These are phyloP conservation scores for Thermoascus crustaceus DNA, from an alignment of 2,329 filamentous ascomycete genomes.

Conservation along the genomic window DNA sequence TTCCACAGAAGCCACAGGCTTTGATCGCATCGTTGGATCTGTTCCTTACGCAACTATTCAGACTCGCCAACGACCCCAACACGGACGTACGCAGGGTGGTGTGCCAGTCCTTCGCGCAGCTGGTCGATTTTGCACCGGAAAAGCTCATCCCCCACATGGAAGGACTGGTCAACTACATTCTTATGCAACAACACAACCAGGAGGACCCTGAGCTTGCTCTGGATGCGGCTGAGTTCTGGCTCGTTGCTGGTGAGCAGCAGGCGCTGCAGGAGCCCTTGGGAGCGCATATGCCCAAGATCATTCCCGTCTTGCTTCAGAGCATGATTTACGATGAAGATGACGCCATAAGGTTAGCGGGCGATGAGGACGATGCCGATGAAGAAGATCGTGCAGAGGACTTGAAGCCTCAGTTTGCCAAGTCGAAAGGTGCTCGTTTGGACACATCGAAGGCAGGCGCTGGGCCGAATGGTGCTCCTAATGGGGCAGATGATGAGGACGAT, in stretches of 20 bases:
- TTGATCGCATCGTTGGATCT: constrained; percentile 72
- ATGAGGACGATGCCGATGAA: constrained; percentile 80
- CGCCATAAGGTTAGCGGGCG: constrained; percentile 72
- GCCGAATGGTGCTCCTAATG: constrained; percentile 40
- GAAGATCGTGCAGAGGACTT: constrained; percentile 89
- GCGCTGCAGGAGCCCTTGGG: constrained; percentile 66
- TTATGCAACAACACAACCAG: constrained; percentile 71
- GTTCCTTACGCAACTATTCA: constrained; percentile 74
- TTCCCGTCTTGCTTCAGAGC: constrained; percentile 82
- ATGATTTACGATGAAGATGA: constrained; percentile 98
- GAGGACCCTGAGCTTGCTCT: constrained; percentile 84
- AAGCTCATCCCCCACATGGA: constrained; percentile 82
- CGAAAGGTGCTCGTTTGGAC: constrained; percentile 51
- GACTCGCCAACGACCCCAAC: constrained; percentile 66
- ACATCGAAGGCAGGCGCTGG: constrained; percentile 39
- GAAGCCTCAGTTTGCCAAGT: constrained; percentile 81
- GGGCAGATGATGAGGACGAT: constrained; percentile 54
- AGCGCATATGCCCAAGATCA: constrained; percentile 73
- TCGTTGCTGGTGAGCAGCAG: constrained; percentile 82
- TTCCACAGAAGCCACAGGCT: constrained; percentile 73
- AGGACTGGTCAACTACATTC: constrained; percentile 86
- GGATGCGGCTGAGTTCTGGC: constrained; percentile 96
- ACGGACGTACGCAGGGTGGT: constrained; percentile 85
- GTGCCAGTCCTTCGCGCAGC: constrained; percentile 83
- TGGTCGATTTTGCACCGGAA: constrained; percentile 83